Conservation (phyloP, 2,329 filamentous ascomycete genomes). For the Paraconiothyrium brasiliense region DNA sequence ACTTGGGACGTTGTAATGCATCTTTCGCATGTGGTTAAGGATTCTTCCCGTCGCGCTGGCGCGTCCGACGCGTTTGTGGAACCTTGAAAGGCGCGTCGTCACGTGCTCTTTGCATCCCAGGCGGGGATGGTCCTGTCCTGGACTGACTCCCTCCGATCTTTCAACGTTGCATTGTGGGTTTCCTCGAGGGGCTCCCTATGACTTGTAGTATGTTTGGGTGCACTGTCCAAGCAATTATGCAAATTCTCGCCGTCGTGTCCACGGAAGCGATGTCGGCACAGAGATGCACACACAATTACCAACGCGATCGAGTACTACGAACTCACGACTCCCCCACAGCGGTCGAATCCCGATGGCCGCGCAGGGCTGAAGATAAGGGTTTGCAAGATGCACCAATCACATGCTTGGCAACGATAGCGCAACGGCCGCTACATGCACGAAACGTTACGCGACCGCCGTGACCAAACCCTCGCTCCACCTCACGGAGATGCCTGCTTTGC, state of each 20-base stretch:
- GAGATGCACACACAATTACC: constrained; percentile 6
- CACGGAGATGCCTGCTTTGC: constrained; percentile 22
- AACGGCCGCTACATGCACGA: constrained; percentile 25
- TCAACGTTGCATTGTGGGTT: no score
- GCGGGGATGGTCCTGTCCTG: background rate
- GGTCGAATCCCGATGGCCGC: constrained; percentile 4
- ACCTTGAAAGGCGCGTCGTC: background rate
- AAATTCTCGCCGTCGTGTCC: background rate
- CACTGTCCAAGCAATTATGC: background rate
- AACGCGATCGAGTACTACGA: constrained; percentile 17
- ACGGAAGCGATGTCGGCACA: constrained; percentile 15
- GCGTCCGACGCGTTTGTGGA: background rate
- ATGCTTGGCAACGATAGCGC: background rate
- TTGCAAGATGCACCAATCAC: constrained; percentile 22
- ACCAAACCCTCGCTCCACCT: constrained; percentile 16
- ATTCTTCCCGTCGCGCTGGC: no score
- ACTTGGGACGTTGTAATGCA: background rate
- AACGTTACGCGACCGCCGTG: constrained; percentile 22
- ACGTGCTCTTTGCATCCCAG: background rate
- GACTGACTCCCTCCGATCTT: no score
- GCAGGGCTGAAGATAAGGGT: constrained; percentile 31
- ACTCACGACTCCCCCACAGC: constrained; percentile 7
- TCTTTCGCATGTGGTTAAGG: background rate
- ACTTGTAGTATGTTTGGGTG: no score
- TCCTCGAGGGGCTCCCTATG: no score